These are phyloP conservation scores for Santalum album DNA, from an alignment of 164 flowering plant genomes.

Conservation along the genomic window DNA sequence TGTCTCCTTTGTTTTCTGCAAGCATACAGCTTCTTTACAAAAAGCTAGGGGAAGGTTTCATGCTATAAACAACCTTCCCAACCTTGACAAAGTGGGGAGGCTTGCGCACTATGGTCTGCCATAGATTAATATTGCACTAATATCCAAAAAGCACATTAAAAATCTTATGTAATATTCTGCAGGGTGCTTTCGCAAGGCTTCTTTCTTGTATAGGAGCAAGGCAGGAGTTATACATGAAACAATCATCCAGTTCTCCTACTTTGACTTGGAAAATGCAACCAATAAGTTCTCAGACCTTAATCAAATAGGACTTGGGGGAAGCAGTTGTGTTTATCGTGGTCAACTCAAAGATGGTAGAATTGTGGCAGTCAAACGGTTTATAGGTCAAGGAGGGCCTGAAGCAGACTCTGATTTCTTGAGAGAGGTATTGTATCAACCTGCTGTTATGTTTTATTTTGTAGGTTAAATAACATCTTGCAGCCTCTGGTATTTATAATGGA, in stretches of 20 bases:
- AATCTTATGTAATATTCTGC: constrained; percentile 11
- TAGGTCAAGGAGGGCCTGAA: constrained; percentile 52
- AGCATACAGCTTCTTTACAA: no score
- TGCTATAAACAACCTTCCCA: no score
- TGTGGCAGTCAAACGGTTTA: constrained; percentile 78
- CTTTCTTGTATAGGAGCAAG: constrained; percentile 36
- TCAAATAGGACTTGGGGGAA: constrained; percentile 80
- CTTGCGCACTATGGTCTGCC: no score
- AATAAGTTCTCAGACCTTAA: constrained; percentile 61
- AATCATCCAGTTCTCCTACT: constrained; percentile 53
- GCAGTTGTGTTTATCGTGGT: constrained; percentile 85
- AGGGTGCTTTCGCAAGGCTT: constrained; percentile 58
- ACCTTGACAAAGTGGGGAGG: no score
- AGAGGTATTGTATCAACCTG: constrained; percentile 41
- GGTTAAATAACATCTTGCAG: neutral
- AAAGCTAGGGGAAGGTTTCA: no score
- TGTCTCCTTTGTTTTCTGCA: no score
- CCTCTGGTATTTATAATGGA: neutral
- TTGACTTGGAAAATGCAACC: constrained; percentile 73
- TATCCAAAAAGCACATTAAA: neutral
- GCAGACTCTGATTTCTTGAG: constrained; percentile 54
- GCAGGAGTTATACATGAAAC: constrained; percentile 40
- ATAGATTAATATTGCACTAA: no score
- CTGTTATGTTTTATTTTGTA: neutral
- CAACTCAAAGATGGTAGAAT: constrained; percentile 65